Evolutionary conservation across 495 filamentous ascomycete species (phyloP), one percentile per base, ranked within the genome.

Genomic region (Filosporella fistucella): DNA sequence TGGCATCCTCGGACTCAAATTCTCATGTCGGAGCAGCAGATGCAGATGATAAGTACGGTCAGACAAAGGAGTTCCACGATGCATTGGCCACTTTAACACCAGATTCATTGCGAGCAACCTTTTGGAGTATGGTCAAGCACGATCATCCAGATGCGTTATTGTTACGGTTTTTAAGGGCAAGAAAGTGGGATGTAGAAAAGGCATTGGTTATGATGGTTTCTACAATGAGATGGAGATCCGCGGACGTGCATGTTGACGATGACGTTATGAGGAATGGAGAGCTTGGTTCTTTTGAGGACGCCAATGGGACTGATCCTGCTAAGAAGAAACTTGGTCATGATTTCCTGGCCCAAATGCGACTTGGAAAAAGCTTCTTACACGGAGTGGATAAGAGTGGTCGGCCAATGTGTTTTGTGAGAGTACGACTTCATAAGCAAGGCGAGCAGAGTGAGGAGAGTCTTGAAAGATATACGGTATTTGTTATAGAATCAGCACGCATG

Each of bases 61-160:
- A 91, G 61, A 85, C 76, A 4, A 91, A 91, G 69, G 82, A 88
- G 18, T 97, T 89, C 64, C 78, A 87, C 52, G 78, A 89, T 23
- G 86, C 88, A 0, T 65, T 97, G 2, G 82, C 82, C 12, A 84
- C 75, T 32, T 75, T 87, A 54, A 68, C 81, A 3, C 89, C 91
- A 2, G 88, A 91, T 54, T 75, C 85, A 40, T 77, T 98, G 52
- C 78, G 93, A 22, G 70, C 74, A 2, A 82, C 89, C 2, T 89
- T 96, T 66, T 98, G 93, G 93, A 77, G 72, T 48, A 96, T 98
- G 93, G 81, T 91, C 26, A 97, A 97, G 70, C 85, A 89, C 55
- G 94, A 98, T 62, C 77, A 96, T 63, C 93, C 93, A 1, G 93
- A 98, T 63, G 83, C 78, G 7, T 72, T 98, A 21, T 71, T 96